Base-by-base conservation (phyloP, 768 basidiomycete species). In the Melanogaster broomeanus region DNA sequence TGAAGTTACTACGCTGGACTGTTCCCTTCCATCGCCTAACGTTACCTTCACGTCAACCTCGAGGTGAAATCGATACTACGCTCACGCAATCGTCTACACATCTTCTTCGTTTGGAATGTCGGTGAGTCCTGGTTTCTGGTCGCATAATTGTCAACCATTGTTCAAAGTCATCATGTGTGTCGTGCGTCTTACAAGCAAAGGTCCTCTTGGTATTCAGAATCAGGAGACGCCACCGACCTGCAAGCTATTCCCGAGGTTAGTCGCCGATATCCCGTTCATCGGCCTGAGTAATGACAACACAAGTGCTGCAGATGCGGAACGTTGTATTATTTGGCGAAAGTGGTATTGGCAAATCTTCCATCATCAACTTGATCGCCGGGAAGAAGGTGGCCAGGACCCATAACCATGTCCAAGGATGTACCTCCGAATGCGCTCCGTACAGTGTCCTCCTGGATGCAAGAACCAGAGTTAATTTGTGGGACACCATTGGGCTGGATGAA, bases 261-360 rank as follows among this genome's bases (percentile, higher is more conserved):
- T 24, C 22, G 18, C 7, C 24, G 31, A 8, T 19, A 15, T 31
- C 15, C 4, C 15, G 19, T 33, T n/a, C n/a, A n/a, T n/a, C n/a
- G n/a, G n/a, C 16, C n/a, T 52, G 8, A 19, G n/a, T 33, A 40
- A 25, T 22, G 24, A 16, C 35, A 19, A 52, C 35, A 6, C 42
- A 18, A 16, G 7, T 27, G 44, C 18, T 13, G 27, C 49, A 61
- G 47, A 21, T 44, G 22, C 62, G 57, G 31, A 77, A 73, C 45
- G 43, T 75, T 15, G 63, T 77, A 27, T 21, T 77, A 3, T 74
- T 76, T 30, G 61, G 63, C 48, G 61, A 65, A 56, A 59, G 61
- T 37, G 60, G 63, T 42, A 63, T 72, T 45, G 69, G 71, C 18
- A 76, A 77, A 58, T 76, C 74, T 24, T 73, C 72, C 15, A 56